These are phyloP conservation scores for Austroboletus eburneus DNA, from an alignment of 768 basidiomycete species.

Conservation along the genomic window DNA sequence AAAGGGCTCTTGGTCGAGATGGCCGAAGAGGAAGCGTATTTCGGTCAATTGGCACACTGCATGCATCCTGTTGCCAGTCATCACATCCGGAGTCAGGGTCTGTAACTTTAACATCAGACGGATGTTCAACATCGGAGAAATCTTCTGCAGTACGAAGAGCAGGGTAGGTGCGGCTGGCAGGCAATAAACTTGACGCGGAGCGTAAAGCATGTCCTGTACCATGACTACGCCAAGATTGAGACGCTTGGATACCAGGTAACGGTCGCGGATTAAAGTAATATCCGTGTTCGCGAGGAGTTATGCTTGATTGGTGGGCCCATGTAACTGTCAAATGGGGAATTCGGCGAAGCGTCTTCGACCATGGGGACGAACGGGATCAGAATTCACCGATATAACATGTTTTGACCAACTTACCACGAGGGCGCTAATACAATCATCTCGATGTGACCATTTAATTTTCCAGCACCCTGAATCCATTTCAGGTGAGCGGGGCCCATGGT, in stretches of 20 bases:
- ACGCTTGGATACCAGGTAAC: conserved; percentile 3
- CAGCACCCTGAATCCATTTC: conserved; percentile 61
- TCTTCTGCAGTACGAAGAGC: conserved; percentile 5
- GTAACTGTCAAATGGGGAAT: conserved; percentile 71
- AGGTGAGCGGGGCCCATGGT: conserved; percentile 50
- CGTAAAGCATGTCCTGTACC: conserved; percentile 4
- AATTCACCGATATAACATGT: not conserved
- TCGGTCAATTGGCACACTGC: not conserved
- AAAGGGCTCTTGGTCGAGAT: conserved; percentile 28
- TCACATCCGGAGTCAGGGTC: conserved; percentile 2
- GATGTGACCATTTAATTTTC: conserved; percentile 77
- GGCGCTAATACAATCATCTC: conserved; percentile 72
- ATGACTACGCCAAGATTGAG: conserved; percentile 21
- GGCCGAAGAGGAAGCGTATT: conserved; percentile 6
- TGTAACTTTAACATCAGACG: not conserved
- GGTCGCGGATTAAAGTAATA: conserved; percentile 9
- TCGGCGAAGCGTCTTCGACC: conserved; percentile 58
- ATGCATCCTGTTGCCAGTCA: conserved; percentile 14
- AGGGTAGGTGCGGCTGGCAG: conserved; percentile 15
- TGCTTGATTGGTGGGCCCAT: conserved; percentile 67
- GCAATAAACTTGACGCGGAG: conserved; percentile 12
- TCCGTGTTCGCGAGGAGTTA: conserved; percentile 14
- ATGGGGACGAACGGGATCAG: conserved; percentile 1
- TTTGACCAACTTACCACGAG: conserved; percentile 49
- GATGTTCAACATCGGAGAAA: not conserved